Base-by-base conservation (phyloP, 371 early-diverging fungal genomes). In the Blastocladiella emersonii region DNA sequence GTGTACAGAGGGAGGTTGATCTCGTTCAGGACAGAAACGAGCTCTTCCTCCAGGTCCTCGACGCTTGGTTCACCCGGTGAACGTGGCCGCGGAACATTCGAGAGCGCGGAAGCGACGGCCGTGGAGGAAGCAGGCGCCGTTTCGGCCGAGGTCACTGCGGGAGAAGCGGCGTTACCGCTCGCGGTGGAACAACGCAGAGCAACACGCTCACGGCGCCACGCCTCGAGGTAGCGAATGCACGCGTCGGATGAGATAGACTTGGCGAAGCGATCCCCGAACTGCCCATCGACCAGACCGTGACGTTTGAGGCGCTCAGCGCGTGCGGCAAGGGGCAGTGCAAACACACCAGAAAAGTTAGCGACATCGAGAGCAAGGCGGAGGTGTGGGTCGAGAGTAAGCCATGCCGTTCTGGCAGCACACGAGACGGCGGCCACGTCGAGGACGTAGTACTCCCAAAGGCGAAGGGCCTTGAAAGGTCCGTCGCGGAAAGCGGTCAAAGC, bases 391-490 rank as follows among this genome's bases (percentile, higher is more conserved):
- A n/a, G n/a, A n/a, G n/a, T n/a, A n/a, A n/a, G n/a, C n/a, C n/a
- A n/a, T n/a, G n/a, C n/a, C n/a, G n/a, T n/a, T n/a, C n/a, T n/a
- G n/a, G n/a, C n/a, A n/a, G 23, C 45, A 8, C 12, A 4, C 19
- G 12, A 12, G 27, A 41, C 27, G 35, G 55, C 65, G 2, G 73
- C 66, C 13, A 85, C 82, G 70, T 91, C 83, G 35, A 92, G 69
- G 0, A 80, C 85, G 64, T 91, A 93, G 70, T 83, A 95, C 70
- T 95, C 92, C 86, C 93, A 96, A 45, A 96, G 77, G 32, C 79
- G 80, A 39, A 94, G 69, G 4, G 76, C 71, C 23, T 82, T 81
- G 37, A 94, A 73, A 0, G 83, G 80, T 15, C 79, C 70, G 6
- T 71, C 64, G 19, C 78, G 72, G 64, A 92, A 80, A 21, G 74